Evolutionary conservation across 2,329 filamentous ascomycete species (phyloP).

Genomic region (Colletotrichum spinosum): DNA sequence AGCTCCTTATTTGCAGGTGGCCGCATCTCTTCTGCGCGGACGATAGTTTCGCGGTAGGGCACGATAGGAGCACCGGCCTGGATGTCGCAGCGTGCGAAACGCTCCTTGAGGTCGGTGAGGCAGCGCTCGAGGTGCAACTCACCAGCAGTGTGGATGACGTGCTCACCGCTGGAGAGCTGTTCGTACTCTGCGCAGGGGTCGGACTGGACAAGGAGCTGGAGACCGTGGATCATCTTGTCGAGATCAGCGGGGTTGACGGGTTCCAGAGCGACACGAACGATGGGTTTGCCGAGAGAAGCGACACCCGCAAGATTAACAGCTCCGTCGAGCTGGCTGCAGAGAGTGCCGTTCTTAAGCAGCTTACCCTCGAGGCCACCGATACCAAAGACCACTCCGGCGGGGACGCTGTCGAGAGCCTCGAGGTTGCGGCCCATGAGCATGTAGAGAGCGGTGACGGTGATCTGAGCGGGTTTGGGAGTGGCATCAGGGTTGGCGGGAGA

Average conservation of each 20-base stretch:
- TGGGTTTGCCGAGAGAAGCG: slow-evolving; percentile 82
- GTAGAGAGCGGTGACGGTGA: slow-evolving; percentile 89
- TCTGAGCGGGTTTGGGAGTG: slow-evolving; percentile 80
- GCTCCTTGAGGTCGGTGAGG: slow-evolving; percentile 89
- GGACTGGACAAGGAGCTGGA: slow-evolving; percentile 89
- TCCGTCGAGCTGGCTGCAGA: slow-evolving; percentile 89
- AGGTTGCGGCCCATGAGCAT: slow-evolving; percentile 94
- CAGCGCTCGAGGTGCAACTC: slow-evolving; percentile 95
- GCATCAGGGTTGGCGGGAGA: slow-evolving; percentile 81
- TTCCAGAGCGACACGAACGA: slow-evolving; percentile 95
- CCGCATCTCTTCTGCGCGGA: slow-evolving; percentile 90
- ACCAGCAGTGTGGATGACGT: slow-evolving; percentile 93
- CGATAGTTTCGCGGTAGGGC: slow-evolving; percentile 93
- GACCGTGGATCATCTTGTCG: slow-evolving; percentile 92
- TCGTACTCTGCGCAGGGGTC: slow-evolving; percentile 98
- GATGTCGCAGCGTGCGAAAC: slow-evolving; percentile 94
- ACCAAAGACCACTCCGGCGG: slow-evolving; percentile 94
- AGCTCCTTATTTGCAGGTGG: slow-evolving; percentile 87
- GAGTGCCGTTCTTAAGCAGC: slow-evolving; percentile 93
- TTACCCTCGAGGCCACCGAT: slow-evolving; percentile 92
- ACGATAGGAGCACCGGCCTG: slow-evolving; percentile 95
- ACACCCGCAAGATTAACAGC: slow-evolving; percentile 92
- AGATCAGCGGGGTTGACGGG: slow-evolving; percentile 90
- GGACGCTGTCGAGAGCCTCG: slow-evolving; percentile 84
- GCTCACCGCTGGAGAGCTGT: slow-evolving; percentile 91